A percentile compares a stretch with the other conserved stretches of the same genome.
Conservation (phyloP, 805 yeast species). For the Priceomyces fermenticarens region DNA sequence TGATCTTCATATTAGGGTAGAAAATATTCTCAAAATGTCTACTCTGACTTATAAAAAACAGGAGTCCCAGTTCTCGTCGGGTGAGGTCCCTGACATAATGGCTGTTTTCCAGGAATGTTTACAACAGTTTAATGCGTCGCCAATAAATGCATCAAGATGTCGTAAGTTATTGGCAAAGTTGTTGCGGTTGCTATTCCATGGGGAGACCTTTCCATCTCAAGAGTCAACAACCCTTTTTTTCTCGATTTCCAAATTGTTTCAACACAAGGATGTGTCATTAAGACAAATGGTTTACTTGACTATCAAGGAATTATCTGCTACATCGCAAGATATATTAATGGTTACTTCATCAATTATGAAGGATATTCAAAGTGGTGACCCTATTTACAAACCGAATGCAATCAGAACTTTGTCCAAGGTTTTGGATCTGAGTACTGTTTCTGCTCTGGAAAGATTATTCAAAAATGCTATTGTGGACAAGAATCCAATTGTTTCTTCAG, state of each 20-base stretch:
- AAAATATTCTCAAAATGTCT: constrained; percentile 53
- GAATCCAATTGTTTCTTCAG: constrained; percentile 84
- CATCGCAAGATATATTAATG: constrained; percentile 92
- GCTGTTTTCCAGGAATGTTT: constrained; percentile 94
- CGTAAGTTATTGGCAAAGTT: constrained; percentile 79
- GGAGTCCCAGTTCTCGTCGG: constrained; percentile 60
- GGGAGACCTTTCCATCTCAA: constrained; percentile 80
- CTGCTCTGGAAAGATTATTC: constrained; percentile 88
- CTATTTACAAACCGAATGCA: constrained; percentile 88
- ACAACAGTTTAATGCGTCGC: constrained; percentile 87
- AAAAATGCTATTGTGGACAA: constrained; percentile 90
- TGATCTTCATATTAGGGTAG: constrained; percentile 5
- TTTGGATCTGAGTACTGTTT: constrained; percentile 85
- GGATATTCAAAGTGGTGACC: constrained; percentile 89
- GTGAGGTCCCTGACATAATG: constrained; percentile 87
- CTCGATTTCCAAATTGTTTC: constrained; percentile 91
- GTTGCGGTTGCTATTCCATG: constrained; percentile 76
- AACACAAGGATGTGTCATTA: constrained; percentile 80
- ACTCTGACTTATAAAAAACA: constrained; percentile 78
- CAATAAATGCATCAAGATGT: constrained; percentile 83
- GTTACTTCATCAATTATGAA: constrained; percentile 98
- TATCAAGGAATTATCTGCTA: constrained; percentile 81
- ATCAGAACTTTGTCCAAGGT: constrained; percentile 88
- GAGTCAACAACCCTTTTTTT: constrained; percentile 93
- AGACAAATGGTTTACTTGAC: constrained; percentile 94